Evolutionary conservation across 345 rosid genomes (phyloP).

Genomic region (Camelina laxa): DNA sequence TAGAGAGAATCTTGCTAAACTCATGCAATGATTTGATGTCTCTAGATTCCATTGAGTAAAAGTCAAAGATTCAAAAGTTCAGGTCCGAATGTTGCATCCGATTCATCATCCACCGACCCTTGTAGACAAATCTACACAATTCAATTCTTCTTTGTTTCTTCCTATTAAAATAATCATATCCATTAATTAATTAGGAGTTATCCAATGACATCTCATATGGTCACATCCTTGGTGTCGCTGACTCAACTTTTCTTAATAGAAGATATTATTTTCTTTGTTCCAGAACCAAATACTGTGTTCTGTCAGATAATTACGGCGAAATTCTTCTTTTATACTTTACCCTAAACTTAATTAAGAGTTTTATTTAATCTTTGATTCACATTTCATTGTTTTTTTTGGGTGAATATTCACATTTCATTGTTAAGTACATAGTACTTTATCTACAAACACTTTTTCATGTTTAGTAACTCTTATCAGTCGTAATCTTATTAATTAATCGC

Average conservation of each 20-base stretch:
- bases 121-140: conserved; percentile 9
- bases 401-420: not conserved
- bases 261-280: not conserved
- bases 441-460: not conserved
- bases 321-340: not conserved
- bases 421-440: not conserved
- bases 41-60: conserved; percentile 30
- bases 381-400: not conserved
- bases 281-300: not conserved
- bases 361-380: not conserved
- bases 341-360: not conserved
- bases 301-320: conserved; percentile 28
- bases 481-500: conserved; percentile 3
- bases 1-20: conserved; percentile 13
- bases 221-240: conserved; percentile 29
- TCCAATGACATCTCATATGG: conserved; percentile 24
- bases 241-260: conserved; percentile 30
- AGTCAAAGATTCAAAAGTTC: conserved; percentile 41
- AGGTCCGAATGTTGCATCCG: conserved; percentile 25
- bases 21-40: conserved; percentile 1
- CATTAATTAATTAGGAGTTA: not conserved
- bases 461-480: conserved; percentile 7
- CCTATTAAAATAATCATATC: not conserved
- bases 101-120: conserved; percentile 40
- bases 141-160: not conserved